Conservation (phyloP, 371 early-diverging fungal species). For the Mucor indicus region DNA sequence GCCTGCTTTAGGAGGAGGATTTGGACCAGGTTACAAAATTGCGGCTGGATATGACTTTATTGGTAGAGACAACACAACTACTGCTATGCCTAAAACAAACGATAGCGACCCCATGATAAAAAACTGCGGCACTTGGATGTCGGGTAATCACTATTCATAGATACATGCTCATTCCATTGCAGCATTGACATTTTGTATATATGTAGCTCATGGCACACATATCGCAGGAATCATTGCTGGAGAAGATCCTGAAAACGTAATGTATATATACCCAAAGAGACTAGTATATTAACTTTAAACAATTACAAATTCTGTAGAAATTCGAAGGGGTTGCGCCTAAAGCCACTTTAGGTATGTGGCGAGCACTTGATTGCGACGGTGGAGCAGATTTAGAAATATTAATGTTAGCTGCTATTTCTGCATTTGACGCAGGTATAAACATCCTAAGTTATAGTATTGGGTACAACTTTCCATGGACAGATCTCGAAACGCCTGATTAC, state of each 20-base stretch:
- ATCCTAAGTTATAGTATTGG: too few relatives aligned
- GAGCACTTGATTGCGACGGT: conserved; percentile 70
- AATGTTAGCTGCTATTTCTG: conserved; percentile 61
- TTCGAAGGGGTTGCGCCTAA: conserved; percentile 67
- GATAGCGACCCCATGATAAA: too few relatives aligned
- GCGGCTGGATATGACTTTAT: conserved; percentile 59
- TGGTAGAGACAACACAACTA: conserved; percentile 32
- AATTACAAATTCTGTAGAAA: too few relatives aligned
- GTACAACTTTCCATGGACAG: too few relatives aligned
- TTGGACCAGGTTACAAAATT: conserved; percentile 57
- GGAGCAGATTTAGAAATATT: conserved; percentile 62
- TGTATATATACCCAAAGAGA: too few relatives aligned
- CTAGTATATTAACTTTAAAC: too few relatives aligned
- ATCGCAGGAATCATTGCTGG: conserved; percentile 72
- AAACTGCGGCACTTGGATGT: too few relatives aligned
- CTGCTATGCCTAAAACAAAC: too few relatives aligned
- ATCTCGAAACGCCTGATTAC: too few relatives aligned
- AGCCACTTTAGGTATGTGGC: conserved; percentile 58
- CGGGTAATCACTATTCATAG: too few relatives aligned
- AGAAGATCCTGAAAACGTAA: conserved; percentile 32
- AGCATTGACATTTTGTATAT: too few relatives aligned
- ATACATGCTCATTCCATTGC: too few relatives aligned
- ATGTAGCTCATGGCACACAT: conserved; percentile 62
- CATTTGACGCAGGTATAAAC: conserved; percentile 59
- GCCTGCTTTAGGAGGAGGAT: conserved; percentile 68